Base-by-base conservation (phyloP, 176 grass and related monocot species). In the Bromus sterilis region DNA sequence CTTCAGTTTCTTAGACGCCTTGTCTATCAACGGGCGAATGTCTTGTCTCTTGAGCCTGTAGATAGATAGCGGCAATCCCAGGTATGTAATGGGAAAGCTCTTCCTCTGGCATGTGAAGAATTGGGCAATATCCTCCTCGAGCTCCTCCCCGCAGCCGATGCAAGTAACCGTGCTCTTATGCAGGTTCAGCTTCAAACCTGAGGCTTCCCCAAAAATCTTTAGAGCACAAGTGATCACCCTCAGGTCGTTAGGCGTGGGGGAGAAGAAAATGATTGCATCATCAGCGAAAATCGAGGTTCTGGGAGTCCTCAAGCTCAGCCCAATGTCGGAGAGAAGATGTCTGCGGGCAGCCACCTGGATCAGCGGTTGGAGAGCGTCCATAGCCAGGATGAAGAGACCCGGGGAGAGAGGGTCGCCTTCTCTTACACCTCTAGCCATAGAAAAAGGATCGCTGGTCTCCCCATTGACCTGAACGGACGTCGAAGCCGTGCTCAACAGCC, bases 111-210 rank as follows among this genome's bases (percentile, higher is more conserved):
- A 71, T 2, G 6, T 0, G 14, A 71, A 28, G 6, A 31, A 2
- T 3, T 18, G 0, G 2, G 4, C 4, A 2, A 34, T 10, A n/a
- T 7, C 1, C 12, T 16, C n/a, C 1, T 1, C 11, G 1, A 33
- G 9, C 4, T 21, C 11, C 1, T 42, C 23, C 1, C 12, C 23
- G 3, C n/a, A 42, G 1, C 14, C 32, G 14, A 74, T 74, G 26
- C 1, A 3, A 1, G 68, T 74, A 12, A 74, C 9, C 1, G 68
- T 15, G 24, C 40, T 74, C 43, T 74, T 74, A 1, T 31, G 23
- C 11, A 40, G 14, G 20, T 74, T 74, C 2, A 35, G 18, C 3
- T 18, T 26, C 2, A 61, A 26, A 0, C 57, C 57, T 2, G 57
- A 13, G 9, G 57, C 24, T 3, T 60, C 25, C 0, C n/a, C 35